Evolutionary conservation across 306 rosid genomes (phyloP).

Genomic region (Fragaria ananassa): DNA sequence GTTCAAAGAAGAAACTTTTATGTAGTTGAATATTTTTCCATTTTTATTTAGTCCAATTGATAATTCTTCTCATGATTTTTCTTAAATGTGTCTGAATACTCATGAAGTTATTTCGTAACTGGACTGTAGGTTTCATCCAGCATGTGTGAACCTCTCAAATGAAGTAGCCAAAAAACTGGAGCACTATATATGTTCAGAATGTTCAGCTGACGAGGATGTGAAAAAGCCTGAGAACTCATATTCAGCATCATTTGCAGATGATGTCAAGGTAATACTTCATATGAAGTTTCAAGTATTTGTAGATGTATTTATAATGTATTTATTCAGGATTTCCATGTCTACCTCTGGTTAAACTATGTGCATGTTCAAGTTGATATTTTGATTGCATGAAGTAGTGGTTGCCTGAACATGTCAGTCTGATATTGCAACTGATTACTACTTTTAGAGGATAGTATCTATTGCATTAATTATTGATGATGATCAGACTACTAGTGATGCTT

Average conservation of each 20-base stretch:
- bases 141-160: slow-evolving; percentile 83
- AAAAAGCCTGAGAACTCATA: slow-evolving; percentile 49
- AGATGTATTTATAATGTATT: not conserved
- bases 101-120: slow-evolving; percentile 6
- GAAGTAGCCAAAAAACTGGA: slow-evolving; percentile 83
- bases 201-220: slow-evolving; percentile 62
- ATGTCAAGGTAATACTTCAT: slow-evolving; percentile 53
- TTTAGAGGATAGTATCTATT: not conserved
- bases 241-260: slow-evolving; percentile 51
- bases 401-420: not conserved
- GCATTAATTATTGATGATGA: not conserved
- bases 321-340: slow-evolving; percentile 7
- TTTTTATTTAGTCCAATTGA: not conserved
- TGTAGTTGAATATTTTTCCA: not conserved
- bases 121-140: slow-evolving; percentile 87
- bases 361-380: not conserved
- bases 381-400: not conserved
- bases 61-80: not conserved
- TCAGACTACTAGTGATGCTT: not conserved
- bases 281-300: slow-evolving; percentile 5
- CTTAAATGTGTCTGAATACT: not conserved
- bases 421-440: not conserved
- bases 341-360: not conserved
- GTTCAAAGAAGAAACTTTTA: not conserved
- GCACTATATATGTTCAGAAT: slow-evolving; percentile 79